Percentiles rank a stretch among this genome's conserved stretches.
Evolutionary conservation across 306 rosid genomes (phyloP).

Genomic region (Sophora flavescens): DNA sequence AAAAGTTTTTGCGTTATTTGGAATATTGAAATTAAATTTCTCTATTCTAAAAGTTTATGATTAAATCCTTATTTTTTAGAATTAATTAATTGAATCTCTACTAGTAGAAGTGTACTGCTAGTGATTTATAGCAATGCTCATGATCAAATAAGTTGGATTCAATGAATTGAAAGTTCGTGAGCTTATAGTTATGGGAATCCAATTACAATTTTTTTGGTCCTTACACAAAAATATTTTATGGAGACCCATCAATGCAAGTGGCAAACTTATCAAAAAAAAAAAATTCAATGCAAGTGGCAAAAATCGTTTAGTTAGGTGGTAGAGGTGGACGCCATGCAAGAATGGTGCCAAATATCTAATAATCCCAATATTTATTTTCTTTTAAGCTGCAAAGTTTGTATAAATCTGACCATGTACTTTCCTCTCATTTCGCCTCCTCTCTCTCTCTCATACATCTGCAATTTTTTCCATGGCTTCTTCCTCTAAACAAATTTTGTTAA

Average conservation of each 20-base stretch:
- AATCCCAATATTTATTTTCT: constrained; percentile 18
- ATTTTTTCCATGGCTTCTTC: neutral
- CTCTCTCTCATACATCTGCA: constrained; percentile 42
- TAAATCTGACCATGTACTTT: constrained; percentile 49
- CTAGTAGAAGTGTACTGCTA: too few relatives aligned
- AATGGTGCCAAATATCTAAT: constrained; percentile 53
- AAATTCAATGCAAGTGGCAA: too few relatives aligned
- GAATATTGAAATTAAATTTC: too few relatives aligned
- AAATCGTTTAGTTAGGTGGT: constrained; percentile 15
- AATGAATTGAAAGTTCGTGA: neutral
- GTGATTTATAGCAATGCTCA: too few relatives aligned
- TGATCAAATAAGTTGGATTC: neutral
- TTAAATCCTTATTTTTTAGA: too few relatives aligned
- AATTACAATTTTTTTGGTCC: neutral
- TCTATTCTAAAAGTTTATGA: too few relatives aligned
- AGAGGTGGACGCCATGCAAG: constrained; percentile 45
- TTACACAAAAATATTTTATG: too few relatives aligned
- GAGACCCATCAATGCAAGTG: neutral
- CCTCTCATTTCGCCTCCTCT: constrained; percentile 59
- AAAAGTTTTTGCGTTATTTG: too few relatives aligned
- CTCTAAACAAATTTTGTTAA: constrained; percentile 10
- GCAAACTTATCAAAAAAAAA: too few relatives aligned
- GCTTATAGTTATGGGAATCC: too few relatives aligned
- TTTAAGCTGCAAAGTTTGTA: constrained; percentile 43
- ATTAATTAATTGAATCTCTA: too few relatives aligned